phyloP scores from a whole-genome alignment of 495 filamentous ascomycete species.

The Neurospora sp. region DNA sequence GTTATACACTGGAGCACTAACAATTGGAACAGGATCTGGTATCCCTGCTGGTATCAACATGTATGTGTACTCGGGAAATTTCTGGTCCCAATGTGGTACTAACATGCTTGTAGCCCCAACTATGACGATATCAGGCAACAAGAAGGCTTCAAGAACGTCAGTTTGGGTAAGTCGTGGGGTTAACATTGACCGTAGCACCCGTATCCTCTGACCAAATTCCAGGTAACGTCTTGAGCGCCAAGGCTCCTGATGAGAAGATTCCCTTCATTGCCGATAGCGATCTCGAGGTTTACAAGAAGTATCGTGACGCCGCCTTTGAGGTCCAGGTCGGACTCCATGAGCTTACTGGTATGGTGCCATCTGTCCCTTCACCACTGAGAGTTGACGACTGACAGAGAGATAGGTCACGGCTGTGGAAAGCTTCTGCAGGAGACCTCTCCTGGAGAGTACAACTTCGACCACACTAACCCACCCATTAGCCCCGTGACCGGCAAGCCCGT shows the following conservation, averaged over 20 bases:
- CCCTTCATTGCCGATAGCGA: slow-evolving; percentile 75
- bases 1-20: slow-evolving; percentile 42
- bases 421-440: slow-evolving; percentile 78
- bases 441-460: slow-evolving; percentile 80
- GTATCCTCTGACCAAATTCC: slow-evolving; percentile 34
- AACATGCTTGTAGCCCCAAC: slow-evolving; percentile 57
- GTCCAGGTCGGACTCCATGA: slow-evolving; percentile 95
- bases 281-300: slow-evolving; percentile 63
- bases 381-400: neutral
- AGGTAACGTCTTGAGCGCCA: slow-evolving; percentile 83
- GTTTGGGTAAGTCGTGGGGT: slow-evolving; percentile 13
- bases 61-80: slow-evolving; percentile 7
- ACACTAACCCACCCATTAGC: slow-evolving; percentile 64
- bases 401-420: slow-evolving; percentile 81
- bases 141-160: slow-evolving; percentile 96
- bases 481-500: slow-evolving; percentile 69
- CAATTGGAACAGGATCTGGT: slow-evolving; percentile 43
- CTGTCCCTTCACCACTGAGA: neutral
- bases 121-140: slow-evolving; percentile 91
- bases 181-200: neutral
- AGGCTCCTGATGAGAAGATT: slow-evolving; percentile 77
- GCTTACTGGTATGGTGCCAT: slow-evolving; percentile 51
- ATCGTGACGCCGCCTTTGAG: slow-evolving; percentile 80
- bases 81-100: slow-evolving; percentile 19
- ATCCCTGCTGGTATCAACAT: slow-evolving; percentile 71